Evolutionary conservation across 192 early-diverging fungal genomes (phyloP), one percentile per base, ranked within the genome.

Genomic region (Gamsiella multidivaricata): DNA sequence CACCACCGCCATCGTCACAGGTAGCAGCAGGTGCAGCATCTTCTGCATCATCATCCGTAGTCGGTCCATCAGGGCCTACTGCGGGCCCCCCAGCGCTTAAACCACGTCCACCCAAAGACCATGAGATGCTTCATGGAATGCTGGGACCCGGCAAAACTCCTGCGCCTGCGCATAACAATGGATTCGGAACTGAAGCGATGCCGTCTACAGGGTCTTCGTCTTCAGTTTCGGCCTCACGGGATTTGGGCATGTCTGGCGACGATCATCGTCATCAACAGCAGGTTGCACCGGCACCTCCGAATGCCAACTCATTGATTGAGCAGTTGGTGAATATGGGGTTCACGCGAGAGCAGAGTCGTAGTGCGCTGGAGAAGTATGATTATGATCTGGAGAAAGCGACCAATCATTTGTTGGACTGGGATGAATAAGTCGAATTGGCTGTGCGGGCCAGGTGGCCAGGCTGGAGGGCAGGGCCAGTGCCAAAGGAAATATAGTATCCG

Each of bases 321-420:
- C 84, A 87, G 15, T 65, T 94, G 26, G 80, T 87, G 36, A 86
- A 83, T 54, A 93, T 94, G 91, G 93, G 93, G 1, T 94, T 94
- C 68, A 83, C 87, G 9, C 81, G 82, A 22, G 72, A 85, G 5
- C 91, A 92, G 74, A 90, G 91, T 20, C 82, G 85, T 37, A 84
- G 86, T 17, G 91, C 93, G 2, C 80, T 94, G 32, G 84, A 88
- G 37, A 88, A 83, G 82, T 90, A 85, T 68, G 91, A 93, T 47
- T 85, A 92, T 62, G 89, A 94, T 74, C 78, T 90, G 18, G 84
- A 90, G 59, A 86, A 88, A 76, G 93, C 93, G 0, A 88, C 90
- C 58, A 93, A 94, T 70, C 90, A 90, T 65, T 79, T 94, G 28
- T 78, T 94, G 46, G 91, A 93, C 76, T 87, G 83, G 52, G 84